A percentile compares a stretch with the other conserved stretches of the same genome.
Conservation (phyloP, 2,329 filamentous ascomycete genomes). For the Berkeleyomyces rouxiae region DNA sequence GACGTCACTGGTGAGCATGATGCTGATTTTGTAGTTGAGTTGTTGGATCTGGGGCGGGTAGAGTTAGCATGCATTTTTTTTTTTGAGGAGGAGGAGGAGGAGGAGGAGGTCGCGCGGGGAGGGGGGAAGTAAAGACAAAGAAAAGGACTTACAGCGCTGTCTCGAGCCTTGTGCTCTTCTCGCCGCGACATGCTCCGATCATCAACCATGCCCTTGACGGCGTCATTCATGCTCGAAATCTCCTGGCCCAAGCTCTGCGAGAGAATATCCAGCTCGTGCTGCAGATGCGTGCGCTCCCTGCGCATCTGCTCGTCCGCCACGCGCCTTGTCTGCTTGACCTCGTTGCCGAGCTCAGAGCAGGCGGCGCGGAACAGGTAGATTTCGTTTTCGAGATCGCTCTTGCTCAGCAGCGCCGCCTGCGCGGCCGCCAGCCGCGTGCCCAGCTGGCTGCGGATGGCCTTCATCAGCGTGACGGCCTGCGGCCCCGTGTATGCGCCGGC, state of each 20-base stretch:
- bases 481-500: constrained; percentile 51
- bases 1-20: constrained; percentile 72
- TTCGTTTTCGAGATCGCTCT: constrained; percentile 85
- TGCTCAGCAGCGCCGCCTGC: constrained; percentile 64
- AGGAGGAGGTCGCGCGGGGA: not conserved
- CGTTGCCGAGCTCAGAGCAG: constrained; percentile 77
- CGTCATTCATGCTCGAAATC: constrained; percentile 64
- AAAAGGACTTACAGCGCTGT: constrained; percentile 47
- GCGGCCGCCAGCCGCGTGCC: constrained; percentile 68
- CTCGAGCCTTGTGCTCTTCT: constrained; percentile 71
- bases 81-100: not conserved
- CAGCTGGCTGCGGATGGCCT: constrained; percentile 64
- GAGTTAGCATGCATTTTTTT: constrained; percentile 13
- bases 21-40: constrained; percentile 91
- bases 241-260: constrained; percentile 76
- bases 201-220: constrained; percentile 90
- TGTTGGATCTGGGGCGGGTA: constrained; percentile 55
- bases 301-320: constrained; percentile 66
- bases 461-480: constrained; percentile 81
- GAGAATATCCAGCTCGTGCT: constrained; percentile 90
- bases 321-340: constrained; percentile 63
- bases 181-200: constrained; percentile 85
- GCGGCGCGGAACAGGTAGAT: constrained; percentile 87
- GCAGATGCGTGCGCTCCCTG: constrained; percentile 66
- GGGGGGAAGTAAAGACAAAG: not conserved